phyloP scores from a whole-genome alignment of 257 asterid species.

The Eucommia ulmoides region DNA sequence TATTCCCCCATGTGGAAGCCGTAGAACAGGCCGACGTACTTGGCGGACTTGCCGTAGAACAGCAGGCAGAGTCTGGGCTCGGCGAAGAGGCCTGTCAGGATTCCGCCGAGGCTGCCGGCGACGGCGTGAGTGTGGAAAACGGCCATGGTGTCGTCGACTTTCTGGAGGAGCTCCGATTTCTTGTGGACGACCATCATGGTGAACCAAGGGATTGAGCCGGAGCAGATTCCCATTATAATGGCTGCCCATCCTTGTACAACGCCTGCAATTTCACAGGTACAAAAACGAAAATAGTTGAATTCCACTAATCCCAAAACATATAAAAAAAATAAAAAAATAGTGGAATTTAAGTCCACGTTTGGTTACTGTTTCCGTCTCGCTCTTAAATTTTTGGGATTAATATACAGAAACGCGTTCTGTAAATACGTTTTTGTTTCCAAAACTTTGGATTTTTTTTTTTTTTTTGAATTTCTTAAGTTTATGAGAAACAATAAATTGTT shows the following conservation, averaged over 20 bases:
- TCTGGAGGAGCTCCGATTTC: constrained; percentile 53
- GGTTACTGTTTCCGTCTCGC: neutral
- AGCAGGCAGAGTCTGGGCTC: constrained; percentile 38
- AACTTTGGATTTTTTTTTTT: no score
- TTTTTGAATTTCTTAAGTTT: no score
- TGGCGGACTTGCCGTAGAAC: constrained; percentile 22
- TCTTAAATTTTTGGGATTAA: neutral
- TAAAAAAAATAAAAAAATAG: no score
- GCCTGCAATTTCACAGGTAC: constrained; percentile 16
- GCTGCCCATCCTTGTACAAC: constrained; percentile 80
- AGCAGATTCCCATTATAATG: constrained; percentile 56
- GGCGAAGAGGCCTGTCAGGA: constrained; percentile 55
- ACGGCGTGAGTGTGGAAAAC: constrained; percentile 72
- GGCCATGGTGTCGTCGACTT: constrained; percentile 71
- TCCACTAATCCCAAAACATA: no score
- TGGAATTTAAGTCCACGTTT: neutral
- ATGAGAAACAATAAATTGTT: no score
- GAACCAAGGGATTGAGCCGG: constrained; percentile 73
- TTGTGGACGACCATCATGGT: constrained; percentile 82
- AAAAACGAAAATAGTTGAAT: neutral
- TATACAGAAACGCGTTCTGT: no score
- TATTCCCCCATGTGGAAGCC: constrained; percentile 24
- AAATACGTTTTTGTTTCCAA: no score
- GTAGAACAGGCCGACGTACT: constrained; percentile 37
- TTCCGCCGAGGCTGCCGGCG: constrained; percentile 58